Evolutionary conservation across 352 stramenopile genomes (phyloP).

Genomic region (Phytopythium boreale): DNA sequence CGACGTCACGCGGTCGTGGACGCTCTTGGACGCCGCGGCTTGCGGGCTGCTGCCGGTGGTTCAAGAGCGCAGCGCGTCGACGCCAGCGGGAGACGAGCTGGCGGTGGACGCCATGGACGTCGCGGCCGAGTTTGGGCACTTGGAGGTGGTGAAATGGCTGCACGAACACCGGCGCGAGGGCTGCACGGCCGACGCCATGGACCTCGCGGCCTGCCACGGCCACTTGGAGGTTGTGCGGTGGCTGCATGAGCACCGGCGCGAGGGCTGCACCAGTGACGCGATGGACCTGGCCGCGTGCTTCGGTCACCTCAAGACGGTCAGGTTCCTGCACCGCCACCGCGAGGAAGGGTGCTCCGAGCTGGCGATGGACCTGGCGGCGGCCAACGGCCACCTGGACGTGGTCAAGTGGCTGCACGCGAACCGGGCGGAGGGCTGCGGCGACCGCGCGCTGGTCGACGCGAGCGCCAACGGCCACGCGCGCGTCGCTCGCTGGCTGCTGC

Average conservation of each 20-base stretch:
- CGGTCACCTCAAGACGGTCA: conserved; percentile 23
- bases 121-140: conserved; percentile 53
- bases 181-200: conserved; percentile 66
- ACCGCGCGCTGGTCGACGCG: conserved; percentile 37
- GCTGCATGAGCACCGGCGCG: conserved; percentile 47
- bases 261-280: conserved; percentile 42
- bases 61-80: conserved; percentile 15
- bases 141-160: conserved; percentile 56
- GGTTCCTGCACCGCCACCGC: conserved; percentile 29
- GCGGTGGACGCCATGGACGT: conserved; percentile 46
- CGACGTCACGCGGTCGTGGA: conserved; percentile 35
- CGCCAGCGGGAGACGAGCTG: conserved; percentile 1
- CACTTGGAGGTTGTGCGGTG: conserved; percentile 52
- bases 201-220: conserved; percentile 56
- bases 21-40: conserved; percentile 35
- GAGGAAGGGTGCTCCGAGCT: conserved; percentile 22
- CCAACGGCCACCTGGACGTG: conserved; percentile 21
- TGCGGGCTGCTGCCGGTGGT: conserved; percentile 33
- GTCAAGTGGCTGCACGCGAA: conserved; percentile 33
- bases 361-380: conserved; percentile 32
- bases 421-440: conserved; percentile 35
- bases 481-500: conserved; percentile 43
- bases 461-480: conserved; percentile 29
- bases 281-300: conserved; percentile 27
- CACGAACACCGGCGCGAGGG: conserved; percentile 43